Base-by-base conservation (phyloP, 805 yeast genomes). In the Zygoascus biomembranicola region DNA sequence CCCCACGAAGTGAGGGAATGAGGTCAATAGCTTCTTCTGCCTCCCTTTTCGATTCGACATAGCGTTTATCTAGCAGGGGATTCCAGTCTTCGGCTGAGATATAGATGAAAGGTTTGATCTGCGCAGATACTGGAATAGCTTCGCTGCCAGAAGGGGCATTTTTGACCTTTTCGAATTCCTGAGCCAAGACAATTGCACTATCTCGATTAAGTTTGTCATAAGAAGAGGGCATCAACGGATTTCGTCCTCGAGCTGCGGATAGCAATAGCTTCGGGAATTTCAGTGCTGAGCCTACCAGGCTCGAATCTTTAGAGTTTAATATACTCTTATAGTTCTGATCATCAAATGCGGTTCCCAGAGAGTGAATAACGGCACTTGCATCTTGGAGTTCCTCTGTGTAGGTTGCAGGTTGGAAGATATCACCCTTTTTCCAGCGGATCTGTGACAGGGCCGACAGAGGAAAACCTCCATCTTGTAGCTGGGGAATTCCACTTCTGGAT, bases 1-100 rank as follows among this genome's bases (percentile, higher is more conserved):
- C 79, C 0, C 85, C 72, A 53, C 92, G 75, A 23, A 87, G 70
- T 1, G 67, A 64, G n/a, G 73, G 69, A 19, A 78, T 70, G 19
- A 81, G 66, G 59, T 79, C 84, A 13, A 63, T 54, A 10, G 37
- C 23, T 10, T 19, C n/a, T 65, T 90, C 97, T 0, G 97, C 92
- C 55, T 76, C 81, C 59, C 96, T 72, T 62, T 90, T 90, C 20
- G 94, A 81, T 9, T 76, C 73, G 37, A 90, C 79, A 66, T 90
- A 90, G 1, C 84, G 90, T 0, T 70, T 62, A 1, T 94, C 92
- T 5, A 86, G 69, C 20, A 84, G 68, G 0, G 90, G 89, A 51
- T 80, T 78, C 52, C 84, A 83, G 49, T 74, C 69, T 60, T 87
- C 95, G 1, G 97, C 96, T 0, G 95, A 87, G 1, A 90, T 76